A percentile compares a stretch with the other conserved stretches of the same genome.
phyloP scores from a whole-genome alignment of 306 rosid genomes.

The Neltuma alba region DNA sequence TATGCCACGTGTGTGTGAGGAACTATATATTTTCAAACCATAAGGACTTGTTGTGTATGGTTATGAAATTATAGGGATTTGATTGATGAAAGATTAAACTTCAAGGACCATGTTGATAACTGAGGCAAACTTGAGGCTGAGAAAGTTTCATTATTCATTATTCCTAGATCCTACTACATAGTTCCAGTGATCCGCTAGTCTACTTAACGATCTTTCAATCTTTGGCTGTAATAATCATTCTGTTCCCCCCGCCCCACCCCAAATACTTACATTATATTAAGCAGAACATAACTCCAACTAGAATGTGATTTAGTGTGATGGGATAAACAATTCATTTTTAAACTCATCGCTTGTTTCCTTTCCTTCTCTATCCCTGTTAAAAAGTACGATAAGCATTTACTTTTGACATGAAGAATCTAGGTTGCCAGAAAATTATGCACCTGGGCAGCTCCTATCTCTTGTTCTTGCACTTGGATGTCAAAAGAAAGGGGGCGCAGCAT shows the following conservation, averaged over 20 bases:
- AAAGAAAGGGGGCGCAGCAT: constrained; percentile 68
- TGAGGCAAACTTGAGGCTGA: not conserved
- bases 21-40: too few relatives aligned
- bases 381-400: not conserved
- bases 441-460: constrained; percentile 69
- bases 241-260: too few relatives aligned
- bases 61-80: not conserved
- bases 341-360: not conserved
- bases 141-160: not conserved
- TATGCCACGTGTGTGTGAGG: not conserved
- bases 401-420: not conserved
- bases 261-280: too few relatives aligned
- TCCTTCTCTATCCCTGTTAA: not conserved
- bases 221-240: too few relatives aligned
- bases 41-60: too few relatives aligned
- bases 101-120: not conserved
- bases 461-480: constrained; percentile 60
- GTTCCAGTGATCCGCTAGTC: too few relatives aligned
- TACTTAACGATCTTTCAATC: too few relatives aligned
- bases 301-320: too few relatives aligned
- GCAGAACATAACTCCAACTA: too few relatives aligned
- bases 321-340: too few relatives aligned
- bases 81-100: not conserved
- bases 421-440: constrained; percentile 35
- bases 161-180: not conserved